A percentile compares a stretch with the other conserved stretches of the same genome.
Conservation (phyloP, 306 rosid genomes). For the Boehmeria nivea region DNA sequence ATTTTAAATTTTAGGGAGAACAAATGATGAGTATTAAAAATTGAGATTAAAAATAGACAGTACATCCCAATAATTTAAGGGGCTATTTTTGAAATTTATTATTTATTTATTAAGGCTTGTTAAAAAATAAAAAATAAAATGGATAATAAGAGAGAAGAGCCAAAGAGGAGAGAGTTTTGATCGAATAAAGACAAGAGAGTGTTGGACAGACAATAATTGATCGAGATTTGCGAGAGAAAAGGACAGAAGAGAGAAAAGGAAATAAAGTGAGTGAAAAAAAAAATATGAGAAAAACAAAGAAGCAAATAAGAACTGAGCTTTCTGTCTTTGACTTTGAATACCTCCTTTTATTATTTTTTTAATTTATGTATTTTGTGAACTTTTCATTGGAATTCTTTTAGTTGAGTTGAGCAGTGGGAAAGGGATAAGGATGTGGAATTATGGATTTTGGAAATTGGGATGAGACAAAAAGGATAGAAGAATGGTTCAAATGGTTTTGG, state of each 20-base stretch:
- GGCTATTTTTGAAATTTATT: too few species aligned
- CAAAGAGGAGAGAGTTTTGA: too few species aligned
- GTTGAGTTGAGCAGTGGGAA: neutral
- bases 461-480: neutral
- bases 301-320: neutral
- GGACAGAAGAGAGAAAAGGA: neutral
- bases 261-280: too few species aligned
- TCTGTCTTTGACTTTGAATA: conserved; percentile 2
- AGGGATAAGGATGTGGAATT: neutral
- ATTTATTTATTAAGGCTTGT: too few species aligned
- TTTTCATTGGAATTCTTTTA: too few species aligned
- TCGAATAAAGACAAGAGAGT: neutral
- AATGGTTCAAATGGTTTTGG: conserved; percentile 4
- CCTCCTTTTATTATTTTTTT: neutral
- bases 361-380: neutral
- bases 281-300: neutral
- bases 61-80: too few species aligned
- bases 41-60: too few species aligned
- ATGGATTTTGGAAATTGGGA: neutral
- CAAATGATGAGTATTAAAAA: too few species aligned
- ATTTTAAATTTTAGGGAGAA: too few species aligned
- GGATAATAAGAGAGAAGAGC: too few species aligned
- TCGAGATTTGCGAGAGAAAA: neutral
- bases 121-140: too few species aligned
- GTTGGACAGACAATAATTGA: neutral